A percentile compares a stretch with the other conserved stretches of the same genome.
Evolutionary conservation across 2,329 filamentous ascomycete genomes (phyloP).

Genomic region (Diaporthe citriasiana): DNA sequence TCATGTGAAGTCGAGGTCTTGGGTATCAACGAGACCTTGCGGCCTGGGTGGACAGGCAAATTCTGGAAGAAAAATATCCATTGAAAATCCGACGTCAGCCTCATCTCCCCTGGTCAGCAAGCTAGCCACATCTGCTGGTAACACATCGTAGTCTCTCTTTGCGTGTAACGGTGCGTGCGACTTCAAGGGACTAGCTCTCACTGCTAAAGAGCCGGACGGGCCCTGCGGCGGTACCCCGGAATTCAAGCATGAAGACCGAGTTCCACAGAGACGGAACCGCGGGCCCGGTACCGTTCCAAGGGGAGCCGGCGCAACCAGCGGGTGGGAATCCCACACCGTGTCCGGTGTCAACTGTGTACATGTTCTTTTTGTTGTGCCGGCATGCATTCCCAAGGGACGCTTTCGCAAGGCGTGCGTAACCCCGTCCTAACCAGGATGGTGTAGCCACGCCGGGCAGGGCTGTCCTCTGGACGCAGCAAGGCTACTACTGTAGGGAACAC

Average conservation of each 20-base stretch:
- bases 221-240: background rate
- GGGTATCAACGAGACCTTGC: no score
- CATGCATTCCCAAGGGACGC: background rate
- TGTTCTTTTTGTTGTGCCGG: background rate
- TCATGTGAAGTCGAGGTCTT: no score
- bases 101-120: background rate
- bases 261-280: background rate
- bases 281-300: background rate
- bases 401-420: background rate
- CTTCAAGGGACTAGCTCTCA: background rate
- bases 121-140: background rate
- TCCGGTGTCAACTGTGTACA: background rate
- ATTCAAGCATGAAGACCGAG: background rate
- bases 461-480: background rate
- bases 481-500: background rate
- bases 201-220: background rate
- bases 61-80: background rate
- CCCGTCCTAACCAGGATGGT: background rate
- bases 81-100: background rate
- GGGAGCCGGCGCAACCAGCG: background rate
- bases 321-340: slow-evolving; percentile 22
- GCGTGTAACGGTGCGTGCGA: background rate
- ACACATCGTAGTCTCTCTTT: background rate
- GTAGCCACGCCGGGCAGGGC: background rate
- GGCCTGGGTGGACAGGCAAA: background rate